phyloP scores from a whole-genome alignment of 2,329 filamentous ascomycete genomes.

The Botrytis medusae region DNA sequence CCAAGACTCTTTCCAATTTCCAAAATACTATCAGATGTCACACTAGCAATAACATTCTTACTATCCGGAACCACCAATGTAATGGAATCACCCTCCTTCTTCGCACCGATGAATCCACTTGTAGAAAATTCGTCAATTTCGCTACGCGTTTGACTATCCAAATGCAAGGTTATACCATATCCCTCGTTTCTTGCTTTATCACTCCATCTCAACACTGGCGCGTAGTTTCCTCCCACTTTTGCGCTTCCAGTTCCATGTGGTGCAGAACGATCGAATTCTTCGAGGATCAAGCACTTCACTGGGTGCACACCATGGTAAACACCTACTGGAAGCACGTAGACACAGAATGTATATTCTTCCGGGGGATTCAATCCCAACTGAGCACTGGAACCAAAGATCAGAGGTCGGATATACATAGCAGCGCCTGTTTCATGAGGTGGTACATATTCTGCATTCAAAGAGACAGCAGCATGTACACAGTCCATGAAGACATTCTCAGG shows the following conservation, averaged over 20 bases:
- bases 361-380: conserved; percentile 85
- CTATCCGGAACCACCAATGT: conserved; percentile 79
- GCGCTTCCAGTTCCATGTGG: conserved; percentile 85
- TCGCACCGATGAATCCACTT: conserved; percentile 84
- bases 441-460: conserved; percentile 85
- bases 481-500: conserved; percentile 74
- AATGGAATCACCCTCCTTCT: conserved; percentile 47
- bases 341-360: conserved; percentile 87
- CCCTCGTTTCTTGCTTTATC: conserved; percentile 76
- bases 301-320: conserved; percentile 91
- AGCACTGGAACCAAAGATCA: conserved; percentile 83
- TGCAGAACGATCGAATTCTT: conserved; percentile 92
- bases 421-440: conserved; percentile 87
- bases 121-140: conserved; percentile 97
- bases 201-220: conserved; percentile 84
- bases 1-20: conserved; percentile 75
- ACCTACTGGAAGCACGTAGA: conserved; percentile 88
- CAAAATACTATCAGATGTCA: conserved; percentile 77
- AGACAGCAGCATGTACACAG: conserved; percentile 77
- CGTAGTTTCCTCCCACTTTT: conserved; percentile 97
- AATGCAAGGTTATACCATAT: conserved; percentile 90
- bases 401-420: conserved; percentile 87
- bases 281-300: conserved; percentile 83
- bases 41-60: conserved; percentile 80
- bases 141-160: conserved; percentile 79